phyloP scores from a whole-genome alignment of 2,329 filamentous ascomycete species.

The Diaporthe citriasiana region DNA sequence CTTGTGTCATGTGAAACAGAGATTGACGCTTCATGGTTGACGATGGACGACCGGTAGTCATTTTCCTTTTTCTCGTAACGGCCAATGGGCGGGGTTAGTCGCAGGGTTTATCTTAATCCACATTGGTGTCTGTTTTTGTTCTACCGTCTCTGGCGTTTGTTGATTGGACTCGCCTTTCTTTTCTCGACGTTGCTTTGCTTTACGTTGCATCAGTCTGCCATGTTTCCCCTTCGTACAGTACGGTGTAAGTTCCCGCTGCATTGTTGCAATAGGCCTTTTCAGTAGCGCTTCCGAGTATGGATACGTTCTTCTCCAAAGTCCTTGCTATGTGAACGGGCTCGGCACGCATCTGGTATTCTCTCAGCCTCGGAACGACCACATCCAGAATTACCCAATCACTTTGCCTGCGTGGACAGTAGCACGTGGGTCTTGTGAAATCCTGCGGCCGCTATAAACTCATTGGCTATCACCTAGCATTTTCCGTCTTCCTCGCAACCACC shows the following conservation, averaged over 20 bases:
- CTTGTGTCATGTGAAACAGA: slow-evolving; percentile 28
- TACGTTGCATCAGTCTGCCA: slow-evolving; percentile 17
- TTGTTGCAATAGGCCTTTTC: not conserved
- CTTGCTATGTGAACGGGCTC: not conserved
- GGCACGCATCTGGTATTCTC: not conserved
- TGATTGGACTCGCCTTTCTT: not conserved
- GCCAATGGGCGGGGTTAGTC: slow-evolving; percentile 28
- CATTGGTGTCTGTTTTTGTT: slow-evolving; percentile 46
- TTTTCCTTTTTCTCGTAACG: slow-evolving; percentile 34
- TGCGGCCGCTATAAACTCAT: not conserved
- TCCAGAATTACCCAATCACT: no score
- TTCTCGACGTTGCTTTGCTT: not conserved
- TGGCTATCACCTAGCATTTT: not conserved
- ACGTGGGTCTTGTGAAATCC: not conserved
- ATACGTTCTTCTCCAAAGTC: not conserved
- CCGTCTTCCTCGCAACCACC: not conserved
- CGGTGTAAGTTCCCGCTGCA: not conserved
- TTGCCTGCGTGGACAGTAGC: not conserved
- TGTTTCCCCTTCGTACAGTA: slow-evolving; percentile 1
- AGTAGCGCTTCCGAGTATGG: not conserved
- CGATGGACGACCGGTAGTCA: slow-evolving; percentile 39
- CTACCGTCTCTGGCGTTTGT: not conserved
- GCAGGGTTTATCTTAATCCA: slow-evolving; percentile 37
- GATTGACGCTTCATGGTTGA: slow-evolving; percentile 41
- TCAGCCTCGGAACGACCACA: not conserved